Evolutionary conservation across 139 green algal genomes (phyloP).

Genomic region (Zygnema circumcarinatum): DNA sequence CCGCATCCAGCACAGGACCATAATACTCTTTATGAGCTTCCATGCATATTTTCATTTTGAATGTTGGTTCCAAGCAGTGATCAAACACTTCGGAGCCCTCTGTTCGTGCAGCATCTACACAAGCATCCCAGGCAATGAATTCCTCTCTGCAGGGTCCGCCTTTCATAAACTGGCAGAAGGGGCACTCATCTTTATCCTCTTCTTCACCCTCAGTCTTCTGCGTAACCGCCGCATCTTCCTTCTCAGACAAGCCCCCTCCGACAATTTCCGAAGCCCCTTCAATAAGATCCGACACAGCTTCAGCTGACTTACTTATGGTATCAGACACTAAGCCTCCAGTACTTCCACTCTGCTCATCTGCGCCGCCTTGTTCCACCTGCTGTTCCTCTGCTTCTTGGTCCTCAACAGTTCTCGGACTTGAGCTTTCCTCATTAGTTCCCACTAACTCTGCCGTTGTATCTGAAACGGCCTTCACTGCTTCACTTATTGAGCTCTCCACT

Average conservation of each 20-base stretch:
- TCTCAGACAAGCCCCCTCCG: not conserved
- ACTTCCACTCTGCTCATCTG: not conserved
- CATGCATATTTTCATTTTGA: slow-evolving; percentile 24
- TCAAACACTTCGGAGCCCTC: not conserved
- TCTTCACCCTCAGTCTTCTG: slow-evolving; percentile 13
- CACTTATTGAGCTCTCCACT: too few species aligned
- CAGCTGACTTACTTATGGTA: not conserved
- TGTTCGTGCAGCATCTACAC: slow-evolving; percentile 19
- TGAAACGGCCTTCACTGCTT: too few species aligned
- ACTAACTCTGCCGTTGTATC: too few species aligned
- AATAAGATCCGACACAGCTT: not conserved
- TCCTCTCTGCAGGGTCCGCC: slow-evolving; percentile 17
- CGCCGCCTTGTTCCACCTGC: not conserved
- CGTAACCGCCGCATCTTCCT: slow-evolving; percentile 11
- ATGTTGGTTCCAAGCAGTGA: slow-evolving; percentile 23
- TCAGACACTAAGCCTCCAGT: not conserved
- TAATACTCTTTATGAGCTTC: not conserved
- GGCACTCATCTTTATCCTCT: slow-evolving; percentile 14
- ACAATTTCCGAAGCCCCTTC: not conserved
- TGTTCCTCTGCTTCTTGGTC: not conserved
- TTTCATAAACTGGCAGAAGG: slow-evolving; percentile 44
- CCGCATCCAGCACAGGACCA: not conserved
- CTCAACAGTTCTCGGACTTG: not conserved
- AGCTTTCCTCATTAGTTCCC: not conserved
- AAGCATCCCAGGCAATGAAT: slow-evolving; percentile 31